Percentiles rank a stretch among this genome's conserved stretches.
Conservation (phyloP, 2,329 filamentous ascomycete species). For the Penicillium sp. region DNA sequence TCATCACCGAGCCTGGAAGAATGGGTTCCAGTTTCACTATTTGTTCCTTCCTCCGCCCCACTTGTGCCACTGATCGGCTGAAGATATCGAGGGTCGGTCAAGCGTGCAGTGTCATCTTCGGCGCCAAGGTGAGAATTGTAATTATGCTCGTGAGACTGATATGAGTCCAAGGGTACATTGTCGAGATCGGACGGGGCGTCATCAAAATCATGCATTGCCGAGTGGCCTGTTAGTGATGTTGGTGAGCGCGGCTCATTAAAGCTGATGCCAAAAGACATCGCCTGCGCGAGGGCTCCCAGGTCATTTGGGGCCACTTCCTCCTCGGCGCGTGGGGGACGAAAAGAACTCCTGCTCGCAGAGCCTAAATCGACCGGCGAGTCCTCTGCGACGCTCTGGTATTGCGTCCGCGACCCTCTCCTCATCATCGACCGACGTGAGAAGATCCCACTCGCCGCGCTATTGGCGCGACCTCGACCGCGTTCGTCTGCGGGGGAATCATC, state of each 20-base stretch:
- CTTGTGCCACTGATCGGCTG: constrained; percentile 54
- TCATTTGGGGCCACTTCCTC: constrained; percentile 34
- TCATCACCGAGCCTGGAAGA: constrained; percentile 59
- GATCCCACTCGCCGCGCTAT: constrained; percentile 42
- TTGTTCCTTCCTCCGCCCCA: constrained; percentile 41
- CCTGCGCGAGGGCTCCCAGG: constrained; percentile 39
- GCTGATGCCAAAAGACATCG: constrained; percentile 42
- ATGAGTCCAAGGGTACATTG: constrained; percentile 28
- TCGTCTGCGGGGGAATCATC: constrained; percentile 29
- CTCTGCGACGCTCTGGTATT: constrained; percentile 53
- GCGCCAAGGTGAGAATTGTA: constrained; percentile 53
- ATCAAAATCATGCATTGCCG: constrained; percentile 23
- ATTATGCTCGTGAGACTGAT: constrained; percentile 44
- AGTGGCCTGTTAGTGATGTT: constrained; percentile 6
- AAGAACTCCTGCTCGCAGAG: constrained; percentile 21
- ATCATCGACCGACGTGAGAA: constrained; percentile 41
- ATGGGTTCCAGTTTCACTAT: constrained; percentile 51
- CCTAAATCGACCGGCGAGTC: constrained; percentile 43
- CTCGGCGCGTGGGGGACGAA: constrained; percentile 17
- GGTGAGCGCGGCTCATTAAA: constrained; percentile 30
- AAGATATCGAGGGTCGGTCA: constrained; percentile 55
- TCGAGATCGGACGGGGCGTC: constrained; percentile 28
- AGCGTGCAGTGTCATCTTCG: constrained; percentile 53
- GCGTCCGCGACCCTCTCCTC: constrained; percentile 38
- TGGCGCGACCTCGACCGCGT: constrained; percentile 28